A percentile compares a stretch with the other conserved stretches of the same genome.
phyloP scores from a whole-genome alignment of 1,284 basidiomycete species.

The Cryptococcus deneoformans region DNA sequence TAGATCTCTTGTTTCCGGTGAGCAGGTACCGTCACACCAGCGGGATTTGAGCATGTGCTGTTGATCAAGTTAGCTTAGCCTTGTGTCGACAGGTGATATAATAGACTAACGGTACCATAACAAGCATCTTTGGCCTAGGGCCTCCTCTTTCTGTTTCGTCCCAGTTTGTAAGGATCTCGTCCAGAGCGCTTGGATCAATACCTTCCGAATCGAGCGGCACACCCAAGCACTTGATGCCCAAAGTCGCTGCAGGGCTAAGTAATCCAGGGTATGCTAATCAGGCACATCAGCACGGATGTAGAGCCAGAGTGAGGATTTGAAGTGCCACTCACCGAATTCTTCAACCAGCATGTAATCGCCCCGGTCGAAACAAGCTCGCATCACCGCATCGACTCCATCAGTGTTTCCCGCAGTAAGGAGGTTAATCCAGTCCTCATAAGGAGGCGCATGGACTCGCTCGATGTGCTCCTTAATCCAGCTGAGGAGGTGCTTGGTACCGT shows the following conservation, averaged over 20 bases:
- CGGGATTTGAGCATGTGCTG: conserved; percentile 63
- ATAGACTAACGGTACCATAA: conserved; percentile 44
- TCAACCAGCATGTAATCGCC: conserved; percentile 41
- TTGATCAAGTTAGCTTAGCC: conserved; percentile 30
- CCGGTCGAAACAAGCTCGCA: conserved; percentile 26
- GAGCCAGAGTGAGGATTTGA: background rate
- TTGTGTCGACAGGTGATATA: background rate
- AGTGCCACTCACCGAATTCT: conserved; percentile 34
- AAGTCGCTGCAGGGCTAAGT: conserved; percentile 52
- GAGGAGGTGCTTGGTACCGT: conserved; percentile 31
- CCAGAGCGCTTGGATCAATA: conserved; percentile 60
- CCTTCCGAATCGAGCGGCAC: conserved; percentile 67
- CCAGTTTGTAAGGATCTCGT: conserved; percentile 62
- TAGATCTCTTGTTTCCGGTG: conserved; percentile 71
- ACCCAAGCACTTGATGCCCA: conserved; percentile 57
- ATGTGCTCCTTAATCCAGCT: conserved; percentile 35
- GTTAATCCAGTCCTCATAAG: conserved; percentile 33
- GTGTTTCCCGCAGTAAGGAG: conserved; percentile 39
- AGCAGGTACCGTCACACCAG: conserved; percentile 64
- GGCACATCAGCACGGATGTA: no score
- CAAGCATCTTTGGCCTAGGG: conserved; percentile 52
- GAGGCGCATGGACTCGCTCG: conserved; percentile 23
- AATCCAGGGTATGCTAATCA: conserved; percentile 57
- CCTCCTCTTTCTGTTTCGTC: conserved; percentile 58
- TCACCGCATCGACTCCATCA: conserved; percentile 35